Conservation (phyloP, 805 yeast genomes). For the Teunomyces gatunensis region DNA sequence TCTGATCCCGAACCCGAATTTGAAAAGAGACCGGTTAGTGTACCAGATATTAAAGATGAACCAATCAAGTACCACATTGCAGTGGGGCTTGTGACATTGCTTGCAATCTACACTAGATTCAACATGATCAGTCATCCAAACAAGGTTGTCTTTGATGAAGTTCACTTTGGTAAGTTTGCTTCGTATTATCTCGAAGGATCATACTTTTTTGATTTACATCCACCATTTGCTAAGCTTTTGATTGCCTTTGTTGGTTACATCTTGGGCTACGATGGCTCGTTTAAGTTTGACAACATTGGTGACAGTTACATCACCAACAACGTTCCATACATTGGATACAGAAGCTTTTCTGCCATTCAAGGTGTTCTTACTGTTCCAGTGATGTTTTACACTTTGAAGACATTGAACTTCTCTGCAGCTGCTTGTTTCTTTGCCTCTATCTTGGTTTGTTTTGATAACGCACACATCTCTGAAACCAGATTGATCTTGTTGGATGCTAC, state of each 20-base stretch:
- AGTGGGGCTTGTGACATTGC: constrained; percentile 34
- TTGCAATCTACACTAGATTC: constrained; percentile 56
- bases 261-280: constrained; percentile 86
- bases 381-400: constrained; percentile 81
- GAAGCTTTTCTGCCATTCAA: constrained; percentile 74
- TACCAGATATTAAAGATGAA: constrained; percentile 20
- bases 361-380: constrained; percentile 83
- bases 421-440: constrained; percentile 76
- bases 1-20: constrained; percentile 1
- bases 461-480: constrained; percentile 87
- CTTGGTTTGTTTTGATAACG: constrained; percentile 81
- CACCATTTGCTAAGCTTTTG: constrained; percentile 93
- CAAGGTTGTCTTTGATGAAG: constrained; percentile 84
- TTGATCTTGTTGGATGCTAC: constrained; percentile 91
- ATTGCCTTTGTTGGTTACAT: constrained; percentile 89
- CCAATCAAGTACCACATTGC: constrained; percentile 33
- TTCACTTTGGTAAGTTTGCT: constrained; percentile 84
- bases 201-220: constrained; percentile 94
- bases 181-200: constrained; percentile 84
- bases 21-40: not conserved
- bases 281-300: constrained; percentile 89
- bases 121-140: constrained; percentile 60
- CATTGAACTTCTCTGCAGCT: constrained; percentile 73
- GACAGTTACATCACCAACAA: constrained; percentile 72
- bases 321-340: constrained; percentile 83